phyloP scores from a whole-genome alignment of 2,329 filamentous ascomycete species.

The Exophiala viscosa region DNA sequence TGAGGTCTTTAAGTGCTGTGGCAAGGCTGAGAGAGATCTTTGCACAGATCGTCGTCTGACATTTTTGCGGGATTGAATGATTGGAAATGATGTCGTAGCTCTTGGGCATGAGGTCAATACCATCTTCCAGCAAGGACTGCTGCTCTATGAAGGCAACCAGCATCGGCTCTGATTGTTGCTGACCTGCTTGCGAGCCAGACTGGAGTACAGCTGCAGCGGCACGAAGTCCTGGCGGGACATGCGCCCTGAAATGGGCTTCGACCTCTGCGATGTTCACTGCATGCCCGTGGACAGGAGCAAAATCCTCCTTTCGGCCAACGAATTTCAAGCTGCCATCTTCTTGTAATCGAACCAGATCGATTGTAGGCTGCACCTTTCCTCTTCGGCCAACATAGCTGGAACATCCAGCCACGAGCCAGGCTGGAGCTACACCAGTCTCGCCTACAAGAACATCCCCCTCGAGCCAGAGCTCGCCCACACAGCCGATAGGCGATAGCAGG shows the following conservation, averaged over 20 bases:
- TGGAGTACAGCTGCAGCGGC: slow-evolving; percentile 31
- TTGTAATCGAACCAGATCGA: slow-evolving; percentile 33
- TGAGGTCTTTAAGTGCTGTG: slow-evolving; percentile 38
- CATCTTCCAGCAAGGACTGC: slow-evolving; percentile 27
- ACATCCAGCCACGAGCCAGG: slow-evolving; percentile 38
- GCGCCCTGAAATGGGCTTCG: slow-evolving; percentile 36
- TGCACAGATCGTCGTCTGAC: slow-evolving; percentile 10
- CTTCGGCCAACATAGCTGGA: slow-evolving; percentile 31
- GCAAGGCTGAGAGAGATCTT: slow-evolving; percentile 34
- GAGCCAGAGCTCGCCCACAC: slow-evolving; percentile 39
- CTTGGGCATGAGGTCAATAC: slow-evolving; percentile 30
- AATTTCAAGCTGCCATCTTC: slow-evolving; percentile 32
- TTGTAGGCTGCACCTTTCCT: slow-evolving; percentile 32
- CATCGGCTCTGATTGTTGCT: background rate
- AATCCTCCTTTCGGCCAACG: slow-evolving; percentile 35
- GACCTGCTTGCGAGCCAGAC: slow-evolving; percentile 3
- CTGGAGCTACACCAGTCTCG: slow-evolving; percentile 31
- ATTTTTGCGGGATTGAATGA: slow-evolving; percentile 12
- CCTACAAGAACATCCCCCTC: slow-evolving; percentile 37
- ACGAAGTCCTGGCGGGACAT: slow-evolving; percentile 34
- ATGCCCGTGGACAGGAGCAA: slow-evolving; percentile 36
- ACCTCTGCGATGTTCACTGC: slow-evolving; percentile 40
- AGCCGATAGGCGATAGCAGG: slow-evolving; percentile 33
- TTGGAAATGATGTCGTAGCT: slow-evolving; percentile 28
- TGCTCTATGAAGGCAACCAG: slow-evolving; percentile 37